Evolutionary conservation across 1,139 yeast species (phyloP), one percentile per base, ranked within the genome.

Genomic region (Taphrina pruni): DNA sequence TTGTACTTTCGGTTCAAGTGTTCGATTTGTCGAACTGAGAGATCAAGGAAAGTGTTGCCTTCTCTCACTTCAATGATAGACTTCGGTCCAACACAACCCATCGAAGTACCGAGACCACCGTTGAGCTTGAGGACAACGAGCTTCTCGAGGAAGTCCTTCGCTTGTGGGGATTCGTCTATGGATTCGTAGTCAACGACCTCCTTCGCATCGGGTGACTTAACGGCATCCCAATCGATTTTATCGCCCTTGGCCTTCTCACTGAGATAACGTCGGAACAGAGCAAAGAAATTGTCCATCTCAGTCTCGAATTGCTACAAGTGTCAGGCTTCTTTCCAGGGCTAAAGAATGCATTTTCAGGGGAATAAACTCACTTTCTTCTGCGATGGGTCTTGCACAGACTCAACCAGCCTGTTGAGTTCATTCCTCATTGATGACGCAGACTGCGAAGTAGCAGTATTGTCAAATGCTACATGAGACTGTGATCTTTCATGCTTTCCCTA

Each of bases 1-100:
- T 90, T 94, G 81, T 88, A 89, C 75, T 87, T 88, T 78, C 97
- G 87, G 84, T 94, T 94, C 79, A 94, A 85, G 80, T 92, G 90
- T 81, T 95, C 99, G 76, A 94, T 93, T 82, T 94, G 99, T 79
- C 99, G 89, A 54, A 94, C 99, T 64, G 97, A 85, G 76, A 94
- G 85, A 79, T 94, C 99, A 79, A 94, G 85, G 80, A 94, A 94
- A 52, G 97, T 89, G 85, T 94, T 95, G 72, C 99, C 99, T 75
- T 94, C 99, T 79, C 99, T 88, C 66, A 94, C 99, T 82, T 94
- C 99, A 79, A 94, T 95, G 74, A 94, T 96, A 32, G 97, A 90
- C 81, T 94, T 94, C 72, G 99, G 99, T 71, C 99, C 99, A 73
- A 94, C 98, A 82, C 99, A 95, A 70, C 99, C 99, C 99, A 94